Conservation (phyloP, 805 yeast genomes). For the Torulaspora quercuum region DNA sequence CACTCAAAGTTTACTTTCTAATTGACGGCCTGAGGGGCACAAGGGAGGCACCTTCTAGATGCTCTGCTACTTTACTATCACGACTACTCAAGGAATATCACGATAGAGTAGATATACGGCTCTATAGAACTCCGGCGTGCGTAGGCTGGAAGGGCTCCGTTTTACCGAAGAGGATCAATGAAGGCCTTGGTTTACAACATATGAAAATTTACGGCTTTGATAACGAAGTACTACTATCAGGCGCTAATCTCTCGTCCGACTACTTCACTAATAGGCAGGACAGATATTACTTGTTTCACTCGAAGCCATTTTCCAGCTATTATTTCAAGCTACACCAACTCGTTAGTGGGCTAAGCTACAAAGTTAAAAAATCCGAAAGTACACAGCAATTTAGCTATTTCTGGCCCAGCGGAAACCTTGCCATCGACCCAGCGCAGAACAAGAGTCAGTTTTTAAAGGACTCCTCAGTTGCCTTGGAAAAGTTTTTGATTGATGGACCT, state of each 20-base stretch:
- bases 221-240: slow-evolving; percentile 79
- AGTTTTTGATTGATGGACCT: slow-evolving; percentile 46
- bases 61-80: slow-evolving; percentile 73
- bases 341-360: slow-evolving; percentile 67
- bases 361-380: slow-evolving; percentile 46
- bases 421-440: slow-evolving; percentile 65
- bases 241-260: slow-evolving; percentile 88
- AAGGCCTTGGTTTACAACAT: slow-evolving; percentile 90
- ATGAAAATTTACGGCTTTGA: slow-evolving; percentile 97
- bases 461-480: slow-evolving; percentile 53
- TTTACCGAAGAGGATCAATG: slow-evolving; percentile 83
- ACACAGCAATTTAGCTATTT: slow-evolving; percentile 51
- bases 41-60: slow-evolving; percentile 77
- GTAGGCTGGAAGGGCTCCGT: slow-evolving; percentile 59
- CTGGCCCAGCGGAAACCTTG: slow-evolving; percentile 71
- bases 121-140: slow-evolving; percentile 87
- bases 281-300: slow-evolving; percentile 73
- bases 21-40: slow-evolving; percentile 91
- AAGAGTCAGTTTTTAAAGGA: slow-evolving; percentile 50
- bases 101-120: slow-evolving; percentile 68
- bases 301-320: slow-evolving; percentile 59
- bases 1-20: slow-evolving; percentile 65
- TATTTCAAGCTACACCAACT: slow-evolving; percentile 68
- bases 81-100: slow-evolving; percentile 57
- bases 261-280: slow-evolving; percentile 95